phyloP scores from a whole-genome alignment of 805 yeast species.

The Lipomyces orientalis region DNA sequence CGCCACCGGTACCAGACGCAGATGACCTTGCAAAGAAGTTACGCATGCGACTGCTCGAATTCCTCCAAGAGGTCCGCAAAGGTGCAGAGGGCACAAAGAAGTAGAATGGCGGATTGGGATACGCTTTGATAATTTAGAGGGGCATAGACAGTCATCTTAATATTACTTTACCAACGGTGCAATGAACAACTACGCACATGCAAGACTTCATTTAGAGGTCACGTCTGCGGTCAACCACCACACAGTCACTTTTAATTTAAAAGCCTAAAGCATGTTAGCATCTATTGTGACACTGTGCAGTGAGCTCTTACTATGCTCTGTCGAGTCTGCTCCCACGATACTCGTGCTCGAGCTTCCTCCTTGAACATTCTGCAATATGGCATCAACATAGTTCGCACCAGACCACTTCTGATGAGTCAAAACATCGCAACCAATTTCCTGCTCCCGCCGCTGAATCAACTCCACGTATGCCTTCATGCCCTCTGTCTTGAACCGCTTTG shows the following conservation, averaged over 20 bases:
- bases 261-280: not conserved
- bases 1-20: slow-evolving; percentile 30
- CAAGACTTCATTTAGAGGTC: not conserved
- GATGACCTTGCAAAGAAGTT: slow-evolving; percentile 24
- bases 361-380: slow-evolving; percentile 51
- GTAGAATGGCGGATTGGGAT: not conserved
- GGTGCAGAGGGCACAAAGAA: slow-evolving; percentile 34
- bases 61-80: slow-evolving; percentile 31
- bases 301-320: slow-evolving; percentile 27
- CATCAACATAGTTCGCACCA: slow-evolving; percentile 62
- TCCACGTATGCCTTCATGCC: slow-evolving; percentile 69
- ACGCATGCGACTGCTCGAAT: slow-evolving; percentile 25
- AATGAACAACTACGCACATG: not conserved
- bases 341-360: slow-evolving; percentile 45
- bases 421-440: slow-evolving; percentile 55
- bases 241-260: not conserved
- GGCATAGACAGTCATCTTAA: not conserved
- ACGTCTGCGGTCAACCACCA: not conserved
- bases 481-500: slow-evolving; percentile 54
- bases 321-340: slow-evolving; percentile 32
- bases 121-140: not conserved
- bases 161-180: too few species aligned
- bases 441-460: slow-evolving; percentile 56
- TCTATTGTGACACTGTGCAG: not conserved
- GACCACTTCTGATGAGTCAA: slow-evolving; percentile 68